Evolutionary conservation across 257 asterid genomes (phyloP).

Genomic region (Gentiana straminea): DNA sequence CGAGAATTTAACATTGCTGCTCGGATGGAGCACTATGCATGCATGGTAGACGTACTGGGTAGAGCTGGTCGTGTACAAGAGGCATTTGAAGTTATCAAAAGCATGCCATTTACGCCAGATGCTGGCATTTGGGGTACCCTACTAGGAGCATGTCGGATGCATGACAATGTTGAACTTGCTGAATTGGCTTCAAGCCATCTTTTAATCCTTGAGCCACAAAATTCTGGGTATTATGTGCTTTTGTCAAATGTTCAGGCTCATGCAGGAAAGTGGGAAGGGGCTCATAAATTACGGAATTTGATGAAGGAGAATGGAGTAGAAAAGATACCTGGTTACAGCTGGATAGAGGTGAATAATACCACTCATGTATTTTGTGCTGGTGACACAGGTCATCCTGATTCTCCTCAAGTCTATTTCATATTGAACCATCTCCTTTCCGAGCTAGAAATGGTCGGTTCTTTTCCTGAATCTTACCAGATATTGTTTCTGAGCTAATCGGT

Average conservation of each 20-base stretch:
- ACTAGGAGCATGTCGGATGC: slow-evolving; percentile 38
- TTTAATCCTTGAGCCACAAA: slow-evolving; percentile 34
- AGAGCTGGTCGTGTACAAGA: slow-evolving; percentile 37
- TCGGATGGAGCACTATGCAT: slow-evolving; percentile 34
- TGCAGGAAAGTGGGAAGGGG: slow-evolving; percentile 29
- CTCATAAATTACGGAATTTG: slow-evolving; percentile 35
- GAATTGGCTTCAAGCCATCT: slow-evolving; percentile 31
- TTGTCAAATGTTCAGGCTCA: slow-evolving; percentile 31
- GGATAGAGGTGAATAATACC: slow-evolving; percentile 38
- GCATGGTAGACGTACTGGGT: slow-evolving; percentile 49
- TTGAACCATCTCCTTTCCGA: slow-evolving; percentile 49
- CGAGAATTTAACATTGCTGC: slow-evolving; percentile 20
- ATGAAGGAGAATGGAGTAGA: slow-evolving; percentile 31
- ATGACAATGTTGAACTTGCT: slow-evolving; percentile 32
- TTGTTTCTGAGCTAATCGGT: slow-evolving; percentile 3
- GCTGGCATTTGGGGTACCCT: slow-evolving; percentile 33
- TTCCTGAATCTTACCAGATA: slow-evolving; percentile 12
- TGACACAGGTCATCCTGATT: slow-evolving; percentile 54
- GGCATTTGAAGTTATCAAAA: slow-evolving; percentile 27
- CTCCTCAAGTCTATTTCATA: slow-evolving; percentile 39
- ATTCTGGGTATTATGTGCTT: slow-evolving; percentile 40
- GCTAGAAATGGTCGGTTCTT: slow-evolving; percentile 50
- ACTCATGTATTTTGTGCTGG: slow-evolving; percentile 50
- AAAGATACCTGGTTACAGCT: slow-evolving; percentile 42
- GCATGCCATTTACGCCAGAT: slow-evolving; percentile 38